Base-by-base conservation (phyloP, 495 filamentous ascomycete genomes). In the Penicillium robsamsonii region DNA sequence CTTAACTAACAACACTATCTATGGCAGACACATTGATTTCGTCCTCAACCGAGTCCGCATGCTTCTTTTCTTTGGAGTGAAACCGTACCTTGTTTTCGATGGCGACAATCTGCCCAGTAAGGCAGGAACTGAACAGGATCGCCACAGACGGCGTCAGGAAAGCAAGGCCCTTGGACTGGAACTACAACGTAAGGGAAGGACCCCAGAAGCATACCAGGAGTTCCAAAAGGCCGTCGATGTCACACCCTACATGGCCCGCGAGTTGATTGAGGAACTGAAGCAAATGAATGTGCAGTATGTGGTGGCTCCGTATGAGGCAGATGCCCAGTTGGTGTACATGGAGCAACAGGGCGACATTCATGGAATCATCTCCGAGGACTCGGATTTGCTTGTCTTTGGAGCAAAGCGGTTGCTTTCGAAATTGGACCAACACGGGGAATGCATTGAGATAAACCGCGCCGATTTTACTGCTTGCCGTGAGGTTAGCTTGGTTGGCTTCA, bases 221-320 rank as follows among this genome's bases (percentile, higher is more conserved):
- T 80, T 99, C 18, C 93, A 97, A 66, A 99, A 97, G 67, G 90
- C 94, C 18, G 84, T 99, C 48, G 95, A 99, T 72, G 87, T 99
- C 12, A 97, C 92, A 1, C 93, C 95, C 1, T 83, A 92, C 61
- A 97, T 99, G 95, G 94, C 95, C 24, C 81, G 89, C 4, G 81
- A 89, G 61, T 72, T 97, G 20, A 99, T 99, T 57, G 92, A 97
- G 54, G 92, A 93, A 65, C 76, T 97, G 59, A 96, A 93, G 72
- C 80, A 81, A 55, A 73, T 85, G 60, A 79, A 86, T 20, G 83
- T 99, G 5, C 81, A 88, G 55, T 97, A 96, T 64, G 80, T 97
- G 37, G 95, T 99, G 30, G 95, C 95, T 4, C 95, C 95, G 1
- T 99, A 97, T 65, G 95, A 99, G 75, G 95, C 95, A 8, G 95